Evolutionary conservation across 805 yeast genomes (phyloP).

Genomic region (Ogataea populi-albae): DNA sequence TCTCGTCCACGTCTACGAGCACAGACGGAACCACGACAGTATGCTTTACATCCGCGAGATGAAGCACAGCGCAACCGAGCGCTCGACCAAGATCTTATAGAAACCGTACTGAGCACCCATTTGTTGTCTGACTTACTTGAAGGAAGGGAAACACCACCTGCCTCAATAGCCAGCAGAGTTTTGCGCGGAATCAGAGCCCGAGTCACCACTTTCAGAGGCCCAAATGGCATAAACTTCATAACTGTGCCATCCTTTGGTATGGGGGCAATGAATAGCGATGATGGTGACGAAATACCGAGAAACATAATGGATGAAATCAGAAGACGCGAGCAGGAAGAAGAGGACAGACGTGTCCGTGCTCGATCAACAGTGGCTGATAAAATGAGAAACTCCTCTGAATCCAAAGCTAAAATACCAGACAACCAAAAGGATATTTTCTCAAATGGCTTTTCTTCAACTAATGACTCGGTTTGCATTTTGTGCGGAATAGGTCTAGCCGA

Average conservation of each 20-base stretch:
- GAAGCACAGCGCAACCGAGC: neutral
- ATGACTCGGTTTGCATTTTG: constrained; percentile 52
- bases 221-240: constrained; percentile 7
- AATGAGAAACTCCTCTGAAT: constrained; percentile 15
- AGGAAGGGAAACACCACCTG: constrained; percentile 1
- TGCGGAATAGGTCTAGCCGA: constrained; percentile 74
- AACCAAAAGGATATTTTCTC: constrained; percentile 15
- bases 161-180: constrained; percentile 10
- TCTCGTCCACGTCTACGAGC: constrained; percentile 1
- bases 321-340: constrained; percentile 28
- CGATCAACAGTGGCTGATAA: constrained; percentile 23
- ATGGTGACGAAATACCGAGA: constrained; percentile 24
- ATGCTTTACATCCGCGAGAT: constrained; percentile 7
- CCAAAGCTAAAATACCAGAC: constrained; percentile 14
- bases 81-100: constrained; percentile 7
- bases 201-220: constrained; percentile 6
- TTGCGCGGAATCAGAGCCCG: constrained; percentile 10
- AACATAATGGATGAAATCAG: constrained; percentile 29
- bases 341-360: constrained; percentile 23
- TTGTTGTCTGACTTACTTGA: constrained; percentile 7
- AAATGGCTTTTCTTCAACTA: constrained; percentile 32
- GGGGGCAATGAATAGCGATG: constrained; percentile 3
- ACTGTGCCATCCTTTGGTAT: constrained; percentile 2
- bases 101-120: constrained; percentile 10
- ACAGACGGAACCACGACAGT: constrained; percentile 1